Evolutionary conservation across 768 basidiomycete species (phyloP).

Genomic region (Lactifluus subvellereus): DNA sequence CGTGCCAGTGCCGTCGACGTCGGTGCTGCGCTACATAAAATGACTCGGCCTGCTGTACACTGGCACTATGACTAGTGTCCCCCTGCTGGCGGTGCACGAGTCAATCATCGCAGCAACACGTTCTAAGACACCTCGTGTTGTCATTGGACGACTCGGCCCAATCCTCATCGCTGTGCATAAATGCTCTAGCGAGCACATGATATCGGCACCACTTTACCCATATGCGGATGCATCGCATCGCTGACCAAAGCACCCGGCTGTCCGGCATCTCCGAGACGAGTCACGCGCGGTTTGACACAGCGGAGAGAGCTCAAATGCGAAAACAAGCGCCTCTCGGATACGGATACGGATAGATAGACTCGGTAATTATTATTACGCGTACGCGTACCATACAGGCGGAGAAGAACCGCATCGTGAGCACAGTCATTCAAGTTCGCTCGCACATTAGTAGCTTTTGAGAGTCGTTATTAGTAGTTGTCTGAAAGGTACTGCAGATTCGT

Average conservation of each 20-base stretch:
- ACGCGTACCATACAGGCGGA: not conserved
- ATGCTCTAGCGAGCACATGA: not conserved
- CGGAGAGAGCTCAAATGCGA: not conserved
- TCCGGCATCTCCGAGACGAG: not conserved
- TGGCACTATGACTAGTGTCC: not conserved
- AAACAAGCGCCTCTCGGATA: not conserved
- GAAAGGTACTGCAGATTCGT: not conserved
- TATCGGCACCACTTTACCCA: not conserved
- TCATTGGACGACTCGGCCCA: not conserved
- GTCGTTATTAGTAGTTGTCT: no score
- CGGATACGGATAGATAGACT: no score
- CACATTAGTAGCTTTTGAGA: not conserved
- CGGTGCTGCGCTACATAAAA: not conserved
- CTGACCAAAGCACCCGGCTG: not conserved
- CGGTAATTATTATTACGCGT: not conserved
- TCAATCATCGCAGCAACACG: not conserved
- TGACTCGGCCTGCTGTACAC: conserved; percentile 8
- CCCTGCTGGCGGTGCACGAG: not conserved
- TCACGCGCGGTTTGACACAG: not conserved
- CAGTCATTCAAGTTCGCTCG: not conserved
- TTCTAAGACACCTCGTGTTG: not conserved
- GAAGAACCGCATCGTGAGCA: not conserved
- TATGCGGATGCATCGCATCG: not conserved
- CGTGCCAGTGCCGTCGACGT: not conserved
- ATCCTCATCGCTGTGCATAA: not conserved